These are phyloP conservation scores for Tolypocladium paradoxum DNA, from an alignment of 2,329 filamentous ascomycete species.

Conservation along the genomic window DNA sequence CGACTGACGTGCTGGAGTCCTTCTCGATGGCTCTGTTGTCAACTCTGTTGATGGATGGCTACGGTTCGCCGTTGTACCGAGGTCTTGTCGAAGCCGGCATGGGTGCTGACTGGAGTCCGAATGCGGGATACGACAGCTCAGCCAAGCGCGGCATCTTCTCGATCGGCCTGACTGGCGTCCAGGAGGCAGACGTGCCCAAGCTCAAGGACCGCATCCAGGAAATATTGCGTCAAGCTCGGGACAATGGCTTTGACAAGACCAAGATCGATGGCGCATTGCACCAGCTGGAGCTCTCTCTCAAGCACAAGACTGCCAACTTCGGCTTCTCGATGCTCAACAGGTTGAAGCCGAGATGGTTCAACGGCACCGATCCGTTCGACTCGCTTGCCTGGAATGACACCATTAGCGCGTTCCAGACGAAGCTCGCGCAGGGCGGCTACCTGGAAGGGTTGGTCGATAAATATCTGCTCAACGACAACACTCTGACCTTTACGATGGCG, in stretches of 20 bases:
- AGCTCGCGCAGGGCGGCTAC: conserved; percentile 66
- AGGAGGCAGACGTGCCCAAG: conserved; percentile 64
- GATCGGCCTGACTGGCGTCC: conserved; percentile 82
- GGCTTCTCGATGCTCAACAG: conserved; percentile 85
- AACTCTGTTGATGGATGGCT: conserved; percentile 81
- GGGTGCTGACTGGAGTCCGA: conserved; percentile 88
- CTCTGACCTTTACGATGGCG: conserved; percentile 87
- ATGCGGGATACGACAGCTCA: conserved; percentile 80
- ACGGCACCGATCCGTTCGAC: conserved; percentile 85
- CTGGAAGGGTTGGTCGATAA: conserved; percentile 79
- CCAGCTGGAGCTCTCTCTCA: conserved; percentile 82
- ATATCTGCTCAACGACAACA: conserved; percentile 80
- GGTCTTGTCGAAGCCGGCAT: conserved; percentile 82
- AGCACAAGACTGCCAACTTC: conserved; percentile 94
- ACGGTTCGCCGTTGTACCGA: conserved; percentile 86
- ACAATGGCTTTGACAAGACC: conserved; percentile 73
- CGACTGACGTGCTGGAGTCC: conserved; percentile 72
- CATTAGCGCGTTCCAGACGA: conserved; percentile 68
- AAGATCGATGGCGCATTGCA: conserved; percentile 94
- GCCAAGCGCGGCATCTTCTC: conserved; percentile 75
- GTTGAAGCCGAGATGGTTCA: conserved; percentile 89
- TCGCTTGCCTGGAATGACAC: conserved; percentile 87
- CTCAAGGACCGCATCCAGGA: conserved; percentile 65
- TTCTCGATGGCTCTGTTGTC: conserved; percentile 79
- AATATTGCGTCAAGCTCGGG: conserved; percentile 57